phyloP scores from a whole-genome alignment of 495 filamentous ascomycete genomes.

The Hapsidospora chrysogenum region DNA sequence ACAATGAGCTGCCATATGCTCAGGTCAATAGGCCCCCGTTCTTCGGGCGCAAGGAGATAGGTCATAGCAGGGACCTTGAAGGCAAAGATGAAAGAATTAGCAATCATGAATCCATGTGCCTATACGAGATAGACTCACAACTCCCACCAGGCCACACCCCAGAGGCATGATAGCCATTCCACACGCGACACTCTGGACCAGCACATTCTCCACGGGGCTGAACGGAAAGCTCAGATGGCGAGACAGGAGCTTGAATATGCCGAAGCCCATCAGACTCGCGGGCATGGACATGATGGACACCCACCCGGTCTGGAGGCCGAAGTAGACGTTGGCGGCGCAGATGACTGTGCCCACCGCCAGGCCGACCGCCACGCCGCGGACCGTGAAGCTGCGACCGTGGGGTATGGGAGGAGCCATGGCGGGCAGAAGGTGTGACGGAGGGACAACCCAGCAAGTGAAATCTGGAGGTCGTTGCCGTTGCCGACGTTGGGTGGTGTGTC shows the following conservation, averaged over 20 bases:
- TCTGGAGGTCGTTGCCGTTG: no score
- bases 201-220: conserved; percentile 88
- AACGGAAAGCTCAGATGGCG: conserved; percentile 62
- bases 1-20: conserved; percentile 61
- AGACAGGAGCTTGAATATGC: conserved; percentile 70
- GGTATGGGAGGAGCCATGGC: conserved; percentile 3
- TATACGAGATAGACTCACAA: conserved; percentile 12
- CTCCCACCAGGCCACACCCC: conserved; percentile 88
- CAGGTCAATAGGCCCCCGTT: conserved; percentile 59
- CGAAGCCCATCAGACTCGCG: conserved; percentile 86
- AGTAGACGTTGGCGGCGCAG: conserved; percentile 94
- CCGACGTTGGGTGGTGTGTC: no score
- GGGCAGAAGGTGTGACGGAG: neutral
- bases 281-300: conserved; percentile 61
- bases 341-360: conserved; percentile 75
- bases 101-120: neutral
- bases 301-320: conserved; percentile 96
- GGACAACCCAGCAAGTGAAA: neutral
- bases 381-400: conserved; percentile 54
- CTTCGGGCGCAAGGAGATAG: conserved; percentile 57
- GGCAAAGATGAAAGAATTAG: conserved; percentile 3
- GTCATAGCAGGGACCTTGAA: conserved; percentile 68
- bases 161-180: conserved; percentile 94
- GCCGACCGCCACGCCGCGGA: conserved; percentile 65
- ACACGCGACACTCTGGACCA: conserved; percentile 92